phyloP scores from a whole-genome alignment of 2,329 filamentous ascomycete species.

The Camillea tinctor region DNA sequence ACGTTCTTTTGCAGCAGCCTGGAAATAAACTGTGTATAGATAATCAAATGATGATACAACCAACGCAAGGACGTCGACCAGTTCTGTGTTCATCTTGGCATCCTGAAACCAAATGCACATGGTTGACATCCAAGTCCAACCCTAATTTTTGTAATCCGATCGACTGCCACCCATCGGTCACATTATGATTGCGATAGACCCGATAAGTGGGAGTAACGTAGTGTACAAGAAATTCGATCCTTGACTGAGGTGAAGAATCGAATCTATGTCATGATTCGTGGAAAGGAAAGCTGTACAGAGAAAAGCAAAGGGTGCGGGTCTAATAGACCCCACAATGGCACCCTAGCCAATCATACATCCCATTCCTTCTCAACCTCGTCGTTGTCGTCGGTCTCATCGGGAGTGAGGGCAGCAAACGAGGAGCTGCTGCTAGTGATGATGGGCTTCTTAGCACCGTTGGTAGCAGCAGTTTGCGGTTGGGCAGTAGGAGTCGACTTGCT shows the following conservation, averaged over 20 bases:
- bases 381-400: slow-evolving; percentile 32
- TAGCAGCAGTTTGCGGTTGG: slow-evolving; percentile 18
- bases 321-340: background rate
- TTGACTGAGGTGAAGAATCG: slow-evolving; percentile 7
- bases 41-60: slow-evolving; percentile 23
- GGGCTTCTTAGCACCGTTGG: slow-evolving; percentile 31
- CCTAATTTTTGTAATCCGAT: slow-evolving; percentile 13
- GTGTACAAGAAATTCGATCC: slow-evolving; percentile 26
- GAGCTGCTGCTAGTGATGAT: slow-evolving; percentile 32
- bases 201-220: slow-evolving; percentile 12
- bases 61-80: slow-evolving; percentile 17
- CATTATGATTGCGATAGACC: slow-evolving; percentile 12
- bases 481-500: slow-evolving; percentile 15
- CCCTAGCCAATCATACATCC: slow-evolving; percentile 30
- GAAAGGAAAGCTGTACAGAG: slow-evolving; percentile 5
- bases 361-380: slow-evolving; percentile 34
- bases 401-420: slow-evolving; percentile 34
- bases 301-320: background rate
- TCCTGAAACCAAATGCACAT: slow-evolving; percentile 17
- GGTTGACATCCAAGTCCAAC: slow-evolving; percentile 25
- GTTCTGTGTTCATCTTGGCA: slow-evolving; percentile 16
- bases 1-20: slow-evolving; percentile 2
- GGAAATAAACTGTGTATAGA: slow-evolving; percentile 13
- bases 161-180: slow-evolving; percentile 13
- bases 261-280: slow-evolving; percentile 10